A percentile compares a stretch with the other conserved stretches of the same genome.
phyloP scores from a whole-genome alignment of 1,284 basidiomycete species.

The Inonotus hispidus region DNA sequence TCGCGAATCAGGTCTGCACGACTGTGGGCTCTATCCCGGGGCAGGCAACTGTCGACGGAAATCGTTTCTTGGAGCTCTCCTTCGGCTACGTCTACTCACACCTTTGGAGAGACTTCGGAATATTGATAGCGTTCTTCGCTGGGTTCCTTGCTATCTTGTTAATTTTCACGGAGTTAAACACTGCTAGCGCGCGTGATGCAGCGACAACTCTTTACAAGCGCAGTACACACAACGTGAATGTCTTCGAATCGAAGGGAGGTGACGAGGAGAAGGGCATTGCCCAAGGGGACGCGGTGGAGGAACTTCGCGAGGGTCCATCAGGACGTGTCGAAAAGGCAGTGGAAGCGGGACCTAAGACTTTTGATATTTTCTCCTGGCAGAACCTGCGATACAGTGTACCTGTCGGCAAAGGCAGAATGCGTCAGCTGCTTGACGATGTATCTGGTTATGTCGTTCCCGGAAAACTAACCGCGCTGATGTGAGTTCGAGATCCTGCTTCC shows the following conservation, averaged over 20 bases:
- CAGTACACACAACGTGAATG: conserved; percentile 13
- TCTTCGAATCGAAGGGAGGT: conserved; percentile 12
- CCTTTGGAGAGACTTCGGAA: conserved; percentile 56
- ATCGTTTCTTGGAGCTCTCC: conserved; percentile 33
- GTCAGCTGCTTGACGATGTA: conserved; percentile 70
- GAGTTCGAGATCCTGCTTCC: not conserved
- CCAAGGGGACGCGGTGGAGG: not conserved
- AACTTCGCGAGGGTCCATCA: not conserved
- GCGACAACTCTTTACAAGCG: conserved; percentile 39
- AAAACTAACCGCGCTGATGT: conserved; percentile 71
- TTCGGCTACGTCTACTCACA: conserved; percentile 46
- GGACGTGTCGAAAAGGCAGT: conserved; percentile 20
- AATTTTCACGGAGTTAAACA: conserved; percentile 46
- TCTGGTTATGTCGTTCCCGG: conserved; percentile 82
- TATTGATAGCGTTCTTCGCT: conserved; percentile 47
- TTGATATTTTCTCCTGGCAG: conserved; percentile 60
- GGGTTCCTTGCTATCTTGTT: conserved; percentile 44
- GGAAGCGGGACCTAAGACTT: conserved; percentile 25
- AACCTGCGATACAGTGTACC: conserved; percentile 58
- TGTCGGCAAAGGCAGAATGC: conserved; percentile 46
- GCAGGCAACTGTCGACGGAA: conserved; percentile 24
- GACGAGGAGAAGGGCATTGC: conserved; percentile 29
- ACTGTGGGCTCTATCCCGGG: conserved; percentile 24
- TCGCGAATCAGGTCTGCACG: conserved; percentile 28
- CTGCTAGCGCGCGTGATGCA: conserved; percentile 27